Evolutionary conservation across 768 basidiomycete species (phyloP).

Genomic region (Asterophora lycoperdoides): DNA sequence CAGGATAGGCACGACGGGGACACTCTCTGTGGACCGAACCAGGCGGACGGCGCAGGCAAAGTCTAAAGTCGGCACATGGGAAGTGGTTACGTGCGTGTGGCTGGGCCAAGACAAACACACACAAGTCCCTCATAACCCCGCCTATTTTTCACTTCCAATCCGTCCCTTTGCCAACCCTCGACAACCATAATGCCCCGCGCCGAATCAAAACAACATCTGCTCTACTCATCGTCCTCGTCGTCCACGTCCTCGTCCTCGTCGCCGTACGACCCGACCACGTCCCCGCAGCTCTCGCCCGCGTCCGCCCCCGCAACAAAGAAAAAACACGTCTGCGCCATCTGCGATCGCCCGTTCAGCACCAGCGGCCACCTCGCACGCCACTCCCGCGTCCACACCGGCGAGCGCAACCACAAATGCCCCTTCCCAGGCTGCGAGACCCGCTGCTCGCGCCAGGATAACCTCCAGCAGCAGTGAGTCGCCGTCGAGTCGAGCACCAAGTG

Average conservation of each 20-base stretch:
- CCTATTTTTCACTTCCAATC: slow-evolving; percentile 17
- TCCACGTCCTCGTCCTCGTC: slow-evolving; percentile 20
- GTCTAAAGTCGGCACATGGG: slow-evolving; percentile 29
- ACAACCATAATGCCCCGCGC: slow-evolving; percentile 34
- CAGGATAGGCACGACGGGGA: no score
- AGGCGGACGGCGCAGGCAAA: slow-evolving; percentile 18
- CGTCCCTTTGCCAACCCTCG: slow-evolving; percentile 23
- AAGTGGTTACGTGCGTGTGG: slow-evolving; percentile 27
- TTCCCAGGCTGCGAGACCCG: slow-evolving; percentile 94
- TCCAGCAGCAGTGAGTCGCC: slow-evolving; percentile 54
- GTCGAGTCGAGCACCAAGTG: no score
- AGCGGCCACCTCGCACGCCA: slow-evolving; percentile 87
- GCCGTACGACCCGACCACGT: slow-evolving; percentile 18
- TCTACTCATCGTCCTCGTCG: slow-evolving; percentile 27
- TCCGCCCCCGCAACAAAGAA: slow-evolving; percentile 31
- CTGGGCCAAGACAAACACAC: slow-evolving; percentile 30
- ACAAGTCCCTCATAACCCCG: slow-evolving; percentile 22
- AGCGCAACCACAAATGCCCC: slow-evolving; percentile 88
- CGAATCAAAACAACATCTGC: slow-evolving; percentile 26
- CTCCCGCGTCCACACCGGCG: slow-evolving; percentile 86
- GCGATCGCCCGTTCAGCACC: slow-evolving; percentile 80
- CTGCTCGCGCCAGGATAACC: slow-evolving; percentile 87
- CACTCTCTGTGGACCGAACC: no score
- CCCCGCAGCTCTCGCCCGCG: slow-evolving; percentile 24
- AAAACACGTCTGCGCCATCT: slow-evolving; percentile 65